Conservation (phyloP, 345 rosid genomes). For the Lumnitzera racemosa region DNA sequence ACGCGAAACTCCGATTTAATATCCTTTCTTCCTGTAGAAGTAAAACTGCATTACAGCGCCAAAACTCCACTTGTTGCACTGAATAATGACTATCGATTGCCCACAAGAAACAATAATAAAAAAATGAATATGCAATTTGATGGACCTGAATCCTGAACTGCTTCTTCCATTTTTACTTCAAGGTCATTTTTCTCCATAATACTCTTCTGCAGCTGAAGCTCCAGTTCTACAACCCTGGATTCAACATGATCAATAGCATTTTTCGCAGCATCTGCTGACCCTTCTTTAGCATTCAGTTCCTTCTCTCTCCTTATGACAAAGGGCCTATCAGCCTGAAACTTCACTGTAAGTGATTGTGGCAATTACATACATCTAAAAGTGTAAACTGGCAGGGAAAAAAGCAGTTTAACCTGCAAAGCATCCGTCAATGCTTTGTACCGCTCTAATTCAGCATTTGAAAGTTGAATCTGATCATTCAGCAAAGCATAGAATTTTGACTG, state of each 20-base stretch:
- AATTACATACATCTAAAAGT: constrained; percentile 12
- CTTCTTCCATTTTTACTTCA: constrained; percentile 80
- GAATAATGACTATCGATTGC: constrained; percentile 5
- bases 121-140: neutral
- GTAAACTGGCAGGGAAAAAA: constrained; percentile 9
- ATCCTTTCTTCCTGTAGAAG: constrained; percentile 68
- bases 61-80: constrained; percentile 11
- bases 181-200: constrained; percentile 74
- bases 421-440: constrained; percentile 54
- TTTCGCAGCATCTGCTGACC: constrained; percentile 59
- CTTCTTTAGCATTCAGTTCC: constrained; percentile 57
- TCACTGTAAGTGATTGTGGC: constrained; percentile 15
- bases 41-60: neutral
- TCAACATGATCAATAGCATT: constrained; percentile 35
- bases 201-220: constrained; percentile 68
- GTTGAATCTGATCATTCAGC: constrained; percentile 76
- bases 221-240: constrained; percentile 60
- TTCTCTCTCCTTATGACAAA: constrained; percentile 67
- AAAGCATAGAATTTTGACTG: constrained; percentile 58
- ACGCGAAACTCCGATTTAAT: constrained; percentile 74
- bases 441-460: constrained; percentile 68
- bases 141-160: constrained; percentile 76
- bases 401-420: constrained; percentile 60
- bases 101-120: neutral
- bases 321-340: constrained; percentile 72